Evolutionary conservation across 108 stramenopile genomes (phyloP), one percentile per base, ranked within the genome.

Genomic region (Bacterosira constricta): DNA sequence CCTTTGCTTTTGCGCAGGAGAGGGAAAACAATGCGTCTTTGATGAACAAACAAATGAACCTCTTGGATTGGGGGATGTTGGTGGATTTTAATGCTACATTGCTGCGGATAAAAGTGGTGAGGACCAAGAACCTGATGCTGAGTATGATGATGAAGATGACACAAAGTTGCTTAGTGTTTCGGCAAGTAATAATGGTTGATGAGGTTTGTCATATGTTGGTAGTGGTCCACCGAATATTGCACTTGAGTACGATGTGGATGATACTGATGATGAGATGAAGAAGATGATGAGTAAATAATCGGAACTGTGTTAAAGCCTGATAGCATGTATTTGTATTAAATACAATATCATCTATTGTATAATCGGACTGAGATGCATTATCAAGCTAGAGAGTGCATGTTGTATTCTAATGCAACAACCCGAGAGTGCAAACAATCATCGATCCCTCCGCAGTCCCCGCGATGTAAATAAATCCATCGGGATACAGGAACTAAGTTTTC

Each of bases 61-160:
- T 59, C 63, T 75, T 26, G 79, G 75, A 17, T 59, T 66, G 7
- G 97, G 95, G 26, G 96, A 97, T 39, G 79, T 85, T 17, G 98
- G 98, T 31, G 98, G 96, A 30, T 98, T 97, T 75, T 96, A 97
- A 50, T 96, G 96, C 51, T 98, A 97, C 80, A 96, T 98, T 60
- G 93, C 90, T 50, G 97, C 96, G 0, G 97, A 96, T 56, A 94
- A 94, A 18, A 89, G 88, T 31, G n/a, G n/a, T n/a, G n/a, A n/a
- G n/a, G n/a, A n/a, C n/a, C n/a, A n/a, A n/a, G n/a, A n/a, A n/a
- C 82, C 91, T 23, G 95, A 93, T 53, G 90, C 86, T n/a, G 92
- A 90, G 52, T 91, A 96, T 79, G 87, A 91, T 54, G 92, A 87
- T n/a, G 96, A 98, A 26, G 96, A 96, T 71, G 93, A 93, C 63